phyloP scores from a whole-genome alignment of 192 early-diverging fungal species.

The Backusella mclennaniae region DNA sequence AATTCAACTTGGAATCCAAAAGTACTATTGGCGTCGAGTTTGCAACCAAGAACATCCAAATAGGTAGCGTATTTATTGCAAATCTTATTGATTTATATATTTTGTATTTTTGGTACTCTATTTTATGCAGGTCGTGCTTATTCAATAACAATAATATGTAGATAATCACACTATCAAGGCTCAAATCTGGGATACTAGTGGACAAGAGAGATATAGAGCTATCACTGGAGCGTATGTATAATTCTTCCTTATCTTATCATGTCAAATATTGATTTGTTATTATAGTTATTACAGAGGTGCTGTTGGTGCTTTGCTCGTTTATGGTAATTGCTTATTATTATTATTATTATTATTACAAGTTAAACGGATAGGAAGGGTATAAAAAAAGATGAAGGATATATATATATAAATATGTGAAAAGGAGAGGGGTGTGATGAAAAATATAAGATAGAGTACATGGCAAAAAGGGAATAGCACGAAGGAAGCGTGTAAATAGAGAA shows the following conservation, averaged over 20 bases:
- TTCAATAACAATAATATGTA: constrained; percentile 14
- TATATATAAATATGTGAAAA: neutral
- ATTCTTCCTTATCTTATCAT: neutral
- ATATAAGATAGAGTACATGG: too few relatives aligned
- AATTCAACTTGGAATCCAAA: constrained; percentile 52
- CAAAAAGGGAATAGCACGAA: neutral
- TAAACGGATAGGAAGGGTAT: neutral
- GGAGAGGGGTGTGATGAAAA: neutral
- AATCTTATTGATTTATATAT: neutral
- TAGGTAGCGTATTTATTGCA: constrained; percentile 23
- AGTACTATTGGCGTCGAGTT: constrained; percentile 52
- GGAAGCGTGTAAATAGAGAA: neutral
- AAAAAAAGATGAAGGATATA: too few relatives aligned
- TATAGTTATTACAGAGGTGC: constrained; percentile 88
- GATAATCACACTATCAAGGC: constrained; percentile 40
- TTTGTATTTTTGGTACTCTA: neutral
- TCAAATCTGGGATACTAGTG: constrained; percentile 71
- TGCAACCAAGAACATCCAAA: constrained; percentile 44
- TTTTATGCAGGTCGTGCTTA: neutral
- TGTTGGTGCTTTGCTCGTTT: constrained; percentile 87
- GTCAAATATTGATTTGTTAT: neutral
- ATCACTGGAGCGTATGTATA: constrained; percentile 65
- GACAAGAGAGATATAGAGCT: constrained; percentile 87
- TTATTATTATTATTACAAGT: constrained; percentile 47
- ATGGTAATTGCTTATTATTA: constrained; percentile 50